Conservation (phyloP, 1,139 yeast species). For the Protomyces inouyei region DNA sequence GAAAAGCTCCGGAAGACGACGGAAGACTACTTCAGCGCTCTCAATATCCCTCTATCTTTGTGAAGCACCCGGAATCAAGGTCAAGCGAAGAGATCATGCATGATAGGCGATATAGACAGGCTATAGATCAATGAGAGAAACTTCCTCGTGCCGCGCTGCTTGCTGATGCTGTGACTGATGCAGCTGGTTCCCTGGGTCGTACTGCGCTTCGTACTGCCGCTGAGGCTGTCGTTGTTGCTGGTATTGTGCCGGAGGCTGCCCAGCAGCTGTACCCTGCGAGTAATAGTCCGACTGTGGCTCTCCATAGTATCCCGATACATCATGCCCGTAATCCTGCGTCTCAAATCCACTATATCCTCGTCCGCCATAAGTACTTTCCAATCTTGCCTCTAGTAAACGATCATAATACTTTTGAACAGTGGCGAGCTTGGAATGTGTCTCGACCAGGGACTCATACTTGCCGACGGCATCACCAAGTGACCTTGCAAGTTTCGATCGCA, state of each 20-base stretch:
- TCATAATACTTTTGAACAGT: constrained; percentile 78
- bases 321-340: neutral
- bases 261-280: neutral
- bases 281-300: neutral
- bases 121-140: neutral
- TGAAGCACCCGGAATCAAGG: no score
- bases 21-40: neutral
- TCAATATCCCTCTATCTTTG: neutral
- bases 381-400: constrained; percentile 64
- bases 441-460: constrained; percentile 61
- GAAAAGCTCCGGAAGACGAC: constrained; percentile 9
- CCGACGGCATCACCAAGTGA: constrained; percentile 59
- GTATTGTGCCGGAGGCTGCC: neutral
- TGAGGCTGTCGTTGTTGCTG: neutral
- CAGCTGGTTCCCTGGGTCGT: neutral
- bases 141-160: neutral
- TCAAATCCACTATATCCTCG: neutral
- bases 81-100: no score
- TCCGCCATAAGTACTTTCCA: constrained; percentile 48
- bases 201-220: neutral
- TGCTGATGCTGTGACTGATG: neutral
- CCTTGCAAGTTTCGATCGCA: constrained; percentile 71
- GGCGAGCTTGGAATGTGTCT: constrained; percentile 74
- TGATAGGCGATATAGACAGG: neutral
- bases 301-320: neutral